phyloP scores from a whole-genome alignment of 495 filamentous ascomycete species.

The Clohesyomyces aquaticus region DNA sequence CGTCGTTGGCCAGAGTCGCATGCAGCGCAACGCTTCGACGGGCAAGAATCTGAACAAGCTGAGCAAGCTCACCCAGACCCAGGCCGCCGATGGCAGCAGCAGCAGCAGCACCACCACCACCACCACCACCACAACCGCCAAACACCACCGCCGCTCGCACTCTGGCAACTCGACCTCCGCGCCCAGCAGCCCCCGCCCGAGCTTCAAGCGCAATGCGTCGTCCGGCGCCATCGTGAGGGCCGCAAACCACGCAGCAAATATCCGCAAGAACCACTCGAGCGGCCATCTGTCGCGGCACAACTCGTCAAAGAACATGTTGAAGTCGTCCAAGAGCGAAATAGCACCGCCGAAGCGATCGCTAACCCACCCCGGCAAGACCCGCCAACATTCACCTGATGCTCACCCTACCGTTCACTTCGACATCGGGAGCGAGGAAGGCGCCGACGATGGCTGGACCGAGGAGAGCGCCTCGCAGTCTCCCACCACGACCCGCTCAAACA shows the following conservation, averaged over 20 bases:
- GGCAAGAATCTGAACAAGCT: conserved; percentile 45
- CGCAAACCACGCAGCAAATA: conserved; percentile 32
- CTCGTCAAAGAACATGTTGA: conserved; percentile 41
- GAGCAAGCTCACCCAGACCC: conserved; percentile 37
- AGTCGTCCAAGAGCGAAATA: conserved; percentile 43
- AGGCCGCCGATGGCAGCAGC: conserved; percentile 31
- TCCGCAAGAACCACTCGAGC: conserved; percentile 48
- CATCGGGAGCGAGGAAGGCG: conserved; percentile 37
- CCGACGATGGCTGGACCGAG: conserved; percentile 51
- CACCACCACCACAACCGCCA: too few species aligned
- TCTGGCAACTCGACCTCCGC: conserved; percentile 40
- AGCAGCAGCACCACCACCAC: too few species aligned
- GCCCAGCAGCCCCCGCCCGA: conserved; percentile 40
- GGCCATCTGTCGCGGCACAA: conserved; percentile 43
- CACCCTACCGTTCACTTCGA: conserved; percentile 42
- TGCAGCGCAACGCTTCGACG: conserved; percentile 37
- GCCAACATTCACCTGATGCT: conserved; percentile 27
- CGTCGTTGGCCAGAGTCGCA: conserved; percentile 40
- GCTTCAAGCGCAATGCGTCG: conserved; percentile 46
- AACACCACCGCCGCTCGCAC: conserved; percentile 39
- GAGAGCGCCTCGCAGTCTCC: conserved; percentile 51
- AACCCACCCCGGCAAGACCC: conserved; percentile 25
- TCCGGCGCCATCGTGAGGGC: conserved; percentile 41
- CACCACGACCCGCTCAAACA: conserved; percentile 49
- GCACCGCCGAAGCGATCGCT: conserved; percentile 32